Evolutionary conservation across 495 filamentous ascomycete genomes (phyloP).

Genomic region (Penicillium nucicola): DNA sequence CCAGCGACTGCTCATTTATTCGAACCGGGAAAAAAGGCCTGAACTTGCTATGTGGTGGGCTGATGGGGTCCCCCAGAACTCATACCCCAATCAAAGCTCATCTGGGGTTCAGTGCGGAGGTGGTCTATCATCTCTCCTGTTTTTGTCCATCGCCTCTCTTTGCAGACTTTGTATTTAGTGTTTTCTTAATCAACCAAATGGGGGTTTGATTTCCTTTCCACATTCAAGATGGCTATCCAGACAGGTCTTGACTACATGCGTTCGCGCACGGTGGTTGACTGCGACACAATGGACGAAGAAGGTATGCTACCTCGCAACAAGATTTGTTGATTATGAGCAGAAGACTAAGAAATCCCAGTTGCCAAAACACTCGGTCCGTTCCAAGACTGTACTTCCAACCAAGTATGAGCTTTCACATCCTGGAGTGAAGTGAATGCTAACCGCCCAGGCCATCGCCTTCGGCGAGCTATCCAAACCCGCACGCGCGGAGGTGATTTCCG

Average conservation of each 20-base stretch:
- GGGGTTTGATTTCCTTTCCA: not conserved
- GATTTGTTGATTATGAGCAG: not conserved
- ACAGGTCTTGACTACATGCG: conserved; percentile 40
- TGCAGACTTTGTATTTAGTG: not conserved
- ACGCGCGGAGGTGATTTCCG: conserved; percentile 40
- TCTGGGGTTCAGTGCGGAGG: not conserved
- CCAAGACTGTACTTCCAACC: conserved; percentile 65
- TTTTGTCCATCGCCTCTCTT: not conserved
- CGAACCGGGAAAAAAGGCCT: not conserved
- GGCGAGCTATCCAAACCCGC: conserved; percentile 53
- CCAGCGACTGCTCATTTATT: not conserved
- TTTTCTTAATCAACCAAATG: not conserved
- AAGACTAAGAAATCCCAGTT: conserved; percentile 31
- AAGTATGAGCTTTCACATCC: conserved; percentile 32
- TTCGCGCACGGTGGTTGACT: conserved; percentile 52
- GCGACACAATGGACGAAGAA: conserved; percentile 58
- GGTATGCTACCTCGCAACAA: conserved; percentile 23
- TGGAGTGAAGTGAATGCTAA: not conserved
- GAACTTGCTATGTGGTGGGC: not conserved
- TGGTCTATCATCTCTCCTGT: not conserved
- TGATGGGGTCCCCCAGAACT: not conserved
- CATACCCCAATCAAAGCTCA: not conserved
- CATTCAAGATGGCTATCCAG: conserved; percentile 15
- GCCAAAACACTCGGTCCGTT: conserved; percentile 57
- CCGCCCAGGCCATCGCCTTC: conserved; percentile 51